Evolutionary conservation across 2,329 filamentous ascomycete species (phyloP), one percentile per base, ranked within the genome.

Genomic region (Monilinia vaccinii-corymbosi): DNA sequence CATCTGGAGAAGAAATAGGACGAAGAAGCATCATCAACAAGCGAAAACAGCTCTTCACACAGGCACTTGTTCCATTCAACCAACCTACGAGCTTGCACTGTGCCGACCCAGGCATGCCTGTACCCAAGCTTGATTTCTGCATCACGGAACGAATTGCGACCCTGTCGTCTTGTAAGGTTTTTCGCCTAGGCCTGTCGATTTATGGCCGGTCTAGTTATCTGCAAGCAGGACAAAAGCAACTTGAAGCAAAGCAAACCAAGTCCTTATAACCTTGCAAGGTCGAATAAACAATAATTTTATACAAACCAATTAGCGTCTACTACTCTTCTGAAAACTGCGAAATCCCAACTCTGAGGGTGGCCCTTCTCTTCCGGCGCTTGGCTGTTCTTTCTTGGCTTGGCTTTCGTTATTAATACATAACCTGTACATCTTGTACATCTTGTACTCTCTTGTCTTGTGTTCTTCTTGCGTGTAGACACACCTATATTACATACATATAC

Each of bases 121-220:
- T 40, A 40, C 5, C 46, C 31, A 44, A 38, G 56, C 56, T 40
- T 58, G 28, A 45, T 45, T 57, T 34, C 44, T 38, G 55, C 56
- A 50, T 50, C 56, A 58, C 56, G 56, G 55, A 58, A 58, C 56
- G 14, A 58, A 42, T 58, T 42, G 56, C 56, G 56, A 49, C 56
- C 56, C 34, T 58, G 45, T 51, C 44, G 9, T 46, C 34, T 32
- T 13, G 16, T 18, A 46, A 38, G 46, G 34, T 51, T 40, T 28
- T 16, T 58, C 36, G 46, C 46, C 28, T 46, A 23, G 28, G 28
- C 56, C 45, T 50, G 32, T 50, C 49, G 34, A 42, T 25, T 34
- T 32, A 16, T 42, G n/a, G n/a, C 25, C 16, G 10, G 13, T 5
- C 34, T 28, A 52, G 34, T 21, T 16, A 21, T 52, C 50, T 52